These are phyloP conservation scores for Phytophthora pisi DNA, from an alignment of 352 stramenopile genomes.

Conservation along the genomic window DNA sequence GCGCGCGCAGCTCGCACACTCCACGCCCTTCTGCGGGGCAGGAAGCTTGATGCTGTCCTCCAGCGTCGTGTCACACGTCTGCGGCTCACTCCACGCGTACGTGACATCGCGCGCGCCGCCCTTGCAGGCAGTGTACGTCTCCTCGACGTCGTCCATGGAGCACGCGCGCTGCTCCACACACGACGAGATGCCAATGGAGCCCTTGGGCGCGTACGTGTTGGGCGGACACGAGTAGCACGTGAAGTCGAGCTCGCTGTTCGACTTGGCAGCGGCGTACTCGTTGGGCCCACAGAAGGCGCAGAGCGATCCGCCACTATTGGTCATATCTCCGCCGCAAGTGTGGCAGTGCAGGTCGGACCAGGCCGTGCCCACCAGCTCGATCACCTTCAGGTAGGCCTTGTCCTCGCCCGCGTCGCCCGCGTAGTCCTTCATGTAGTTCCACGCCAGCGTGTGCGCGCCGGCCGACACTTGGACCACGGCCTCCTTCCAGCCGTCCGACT, in stretches of 20 bases:
- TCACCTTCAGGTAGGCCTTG: slow-evolving; percentile 75
- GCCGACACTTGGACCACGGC: slow-evolving; percentile 54
- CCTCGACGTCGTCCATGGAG: slow-evolving; percentile 62
- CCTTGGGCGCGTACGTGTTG: slow-evolving; percentile 68
- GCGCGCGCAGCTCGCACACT: slow-evolving; percentile 58
- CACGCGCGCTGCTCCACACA: slow-evolving; percentile 74
- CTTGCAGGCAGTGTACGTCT: slow-evolving; percentile 62
- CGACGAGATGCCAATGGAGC: slow-evolving; percentile 71
- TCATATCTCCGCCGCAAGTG: slow-evolving; percentile 79
- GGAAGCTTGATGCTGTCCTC: slow-evolving; percentile 53
- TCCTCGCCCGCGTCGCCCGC: slow-evolving; percentile 70
- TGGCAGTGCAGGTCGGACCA: slow-evolving; percentile 78
- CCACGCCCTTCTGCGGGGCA: slow-evolving; percentile 34
- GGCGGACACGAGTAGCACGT: slow-evolving; percentile 71
- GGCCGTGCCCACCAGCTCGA: slow-evolving; percentile 83
- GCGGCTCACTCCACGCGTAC: slow-evolving; percentile 70
- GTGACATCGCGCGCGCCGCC: slow-evolving; percentile 61
- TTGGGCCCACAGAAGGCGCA: slow-evolving; percentile 82
- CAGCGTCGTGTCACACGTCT: slow-evolving; percentile 62
- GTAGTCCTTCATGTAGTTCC: slow-evolving; percentile 87
- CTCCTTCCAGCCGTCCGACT: slow-evolving; percentile 77
- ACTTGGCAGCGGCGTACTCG: slow-evolving; percentile 74
- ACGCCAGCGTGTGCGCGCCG: slow-evolving; percentile 74
- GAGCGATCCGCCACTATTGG: slow-evolving; percentile 72
- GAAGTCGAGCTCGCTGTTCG: slow-evolving; percentile 78